Evolutionary conservation across 768 basidiomycete genomes (phyloP).

Genomic region (Daedaleopsis nitida): DNA sequence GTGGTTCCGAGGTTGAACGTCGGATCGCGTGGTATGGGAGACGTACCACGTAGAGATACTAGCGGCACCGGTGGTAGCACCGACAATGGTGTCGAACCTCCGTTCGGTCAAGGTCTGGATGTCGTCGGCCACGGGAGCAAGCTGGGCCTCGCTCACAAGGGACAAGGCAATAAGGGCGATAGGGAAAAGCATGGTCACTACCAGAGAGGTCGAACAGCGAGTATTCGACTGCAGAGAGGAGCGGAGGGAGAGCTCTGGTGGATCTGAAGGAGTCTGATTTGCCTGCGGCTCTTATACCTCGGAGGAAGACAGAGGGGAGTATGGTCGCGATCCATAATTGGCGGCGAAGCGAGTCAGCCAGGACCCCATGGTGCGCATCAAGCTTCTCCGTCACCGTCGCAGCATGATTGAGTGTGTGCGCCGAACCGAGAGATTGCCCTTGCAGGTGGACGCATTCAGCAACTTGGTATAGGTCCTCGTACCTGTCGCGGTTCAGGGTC

Average conservation of each 20-base stretch:
- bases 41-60: constrained; percentile 43
- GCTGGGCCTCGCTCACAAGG: neutral
- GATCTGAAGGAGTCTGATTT: neutral
- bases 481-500: neutral
- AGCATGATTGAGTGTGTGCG: constrained; percentile 6
- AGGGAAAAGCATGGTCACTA: neutral
- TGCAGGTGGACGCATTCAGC: neutral
- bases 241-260: neutral
- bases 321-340: constrained; percentile 9
- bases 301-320: constrained; percentile 1
- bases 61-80: constrained; percentile 34
- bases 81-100: constrained; percentile 46
- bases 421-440: neutral
- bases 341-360: constrained; percentile 14
- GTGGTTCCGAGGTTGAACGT: neutral
- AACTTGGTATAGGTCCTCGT: too few relatives aligned
- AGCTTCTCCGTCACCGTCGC: constrained; percentile 6
- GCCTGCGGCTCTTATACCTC: constrained; percentile 3
- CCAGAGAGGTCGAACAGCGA: neutral
- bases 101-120: constrained; percentile 39
- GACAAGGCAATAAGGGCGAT: constrained; percentile 5
- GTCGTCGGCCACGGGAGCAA: constrained; percentile 25
- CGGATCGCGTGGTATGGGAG: neutral
- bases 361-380: constrained; percentile 11
- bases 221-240: neutral